phyloP scores from a whole-genome alignment of 2,329 filamentous ascomycete genomes.

The Davidsoniella neocaledoniae region DNA sequence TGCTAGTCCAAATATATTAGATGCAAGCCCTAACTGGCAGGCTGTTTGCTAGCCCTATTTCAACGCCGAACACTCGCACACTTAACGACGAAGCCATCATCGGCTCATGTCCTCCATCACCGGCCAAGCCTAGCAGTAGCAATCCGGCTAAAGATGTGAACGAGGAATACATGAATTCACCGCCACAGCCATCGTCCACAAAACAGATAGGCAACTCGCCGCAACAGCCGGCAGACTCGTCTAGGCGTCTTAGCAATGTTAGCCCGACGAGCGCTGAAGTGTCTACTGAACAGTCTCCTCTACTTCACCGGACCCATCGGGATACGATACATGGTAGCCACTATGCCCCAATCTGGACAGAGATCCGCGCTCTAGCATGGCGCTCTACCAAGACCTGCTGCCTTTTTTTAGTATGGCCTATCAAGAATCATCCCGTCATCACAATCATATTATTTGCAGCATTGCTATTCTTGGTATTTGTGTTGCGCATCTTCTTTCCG shows the following conservation, averaged over 20 bases:
- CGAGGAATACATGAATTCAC: background rate
- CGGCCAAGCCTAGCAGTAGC: background rate
- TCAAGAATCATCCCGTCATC: slow-evolving; percentile 6
- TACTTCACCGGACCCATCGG: background rate
- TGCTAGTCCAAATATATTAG: too few relatives aligned
- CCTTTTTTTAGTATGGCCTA: background rate
- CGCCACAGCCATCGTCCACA: background rate
- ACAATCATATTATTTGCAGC: slow-evolving; percentile 1
- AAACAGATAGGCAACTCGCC: background rate
- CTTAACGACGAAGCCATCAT: slow-evolving; percentile 2
- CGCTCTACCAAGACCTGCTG: background rate
- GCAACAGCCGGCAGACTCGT: background rate
- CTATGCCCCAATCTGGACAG: too few relatives aligned
- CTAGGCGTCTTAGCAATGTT: background rate
- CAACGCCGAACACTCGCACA: background rate
- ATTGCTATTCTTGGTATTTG: background rate
- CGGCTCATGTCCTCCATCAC: background rate
- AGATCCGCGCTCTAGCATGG: background rate
- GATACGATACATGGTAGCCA: too few relatives aligned
- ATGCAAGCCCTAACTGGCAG: background rate
- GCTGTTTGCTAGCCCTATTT: background rate
- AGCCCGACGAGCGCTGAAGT: background rate
- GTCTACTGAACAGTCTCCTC: slow-evolving; percentile 12
- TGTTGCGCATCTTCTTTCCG: slow-evolving; percentile 10
- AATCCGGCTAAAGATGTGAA: background rate